Evolutionary conservation across 2,329 filamentous ascomycete species (phyloP), one percentile per base, ranked within the genome.

Genomic region (Paecilomyces variotii): DNA sequence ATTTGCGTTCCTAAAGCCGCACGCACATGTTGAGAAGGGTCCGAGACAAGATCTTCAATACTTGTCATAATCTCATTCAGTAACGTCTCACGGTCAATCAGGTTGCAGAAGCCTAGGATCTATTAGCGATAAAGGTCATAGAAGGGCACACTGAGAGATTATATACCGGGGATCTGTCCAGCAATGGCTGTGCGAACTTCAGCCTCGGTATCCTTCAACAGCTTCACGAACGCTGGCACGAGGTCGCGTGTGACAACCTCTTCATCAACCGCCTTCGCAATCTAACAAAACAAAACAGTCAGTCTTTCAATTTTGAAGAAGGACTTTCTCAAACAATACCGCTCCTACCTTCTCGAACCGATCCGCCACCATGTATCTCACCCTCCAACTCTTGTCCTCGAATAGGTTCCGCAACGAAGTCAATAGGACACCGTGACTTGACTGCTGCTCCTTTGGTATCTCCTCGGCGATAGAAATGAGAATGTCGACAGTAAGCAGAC

Each of bases 381-480:
- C 94, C 71, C 94, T 87, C 94, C 94, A 99, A 79, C 94, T 97
- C 85, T 97, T 99, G 76, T 99, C 94, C 70, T 97, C 94, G 78
- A 99, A 97, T 71, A 99, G 78, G 78, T 86, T 96, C 68, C 94
- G 88, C 70, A 99, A 79, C 53, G 93, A 91, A 55, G 90, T 93
- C 69, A 99, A 81, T 59, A 99, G 80, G 58, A 97, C 91, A 56
- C 93, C 94, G 71, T 97, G 93, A 77, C 92, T 97, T 53, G 91
- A 88, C 77, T 99, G 94, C 75, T 99, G 92, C 76, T 97, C 94
- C 78, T 97, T 97, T 61, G 94, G 94, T 30, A 99, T 92, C 60
- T 93, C 91, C 77, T 99, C 94, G 61, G 94, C 93, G 69, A 99
- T 95, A 45, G 93, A 89, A 70, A 97, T 96, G 66, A 99, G 84